phyloP scores from a whole-genome alignment of 805 yeast species.

The Candida loeiensis region DNA sequence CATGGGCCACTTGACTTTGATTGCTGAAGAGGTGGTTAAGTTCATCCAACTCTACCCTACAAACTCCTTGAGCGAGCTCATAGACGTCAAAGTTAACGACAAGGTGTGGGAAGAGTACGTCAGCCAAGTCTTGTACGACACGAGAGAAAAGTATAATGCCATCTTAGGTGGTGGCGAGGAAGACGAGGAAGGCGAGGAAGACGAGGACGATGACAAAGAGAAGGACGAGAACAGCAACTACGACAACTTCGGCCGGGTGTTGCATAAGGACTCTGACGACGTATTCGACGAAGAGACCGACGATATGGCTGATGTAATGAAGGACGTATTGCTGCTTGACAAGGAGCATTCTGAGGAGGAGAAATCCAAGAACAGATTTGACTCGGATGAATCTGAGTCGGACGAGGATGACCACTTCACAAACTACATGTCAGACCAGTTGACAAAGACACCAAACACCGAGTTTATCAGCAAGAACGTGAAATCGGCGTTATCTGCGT shows the following conservation, averaged over 20 bases:
- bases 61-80: conserved; percentile 33
- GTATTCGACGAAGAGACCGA: conserved; percentile 8
- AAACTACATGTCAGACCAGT: conserved; percentile 74
- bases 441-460: conserved; percentile 49
- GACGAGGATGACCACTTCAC: conserved; percentile 57
- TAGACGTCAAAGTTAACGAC: conserved; percentile 37
- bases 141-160: conserved; percentile 91
- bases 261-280: conserved; percentile 6
- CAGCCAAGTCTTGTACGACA: conserved; percentile 75
- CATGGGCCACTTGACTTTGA: conserved; percentile 31
- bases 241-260: conserved; percentile 14
- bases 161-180: conserved; percentile 79
- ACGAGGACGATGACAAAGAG: conserved; percentile 20
- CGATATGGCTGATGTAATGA: conserved; percentile 2
- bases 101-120: conserved; percentile 78
- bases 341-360: conserved; percentile 13
- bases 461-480: conserved; percentile 11
- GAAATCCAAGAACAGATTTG: conserved; percentile 9
- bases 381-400: conserved; percentile 35
- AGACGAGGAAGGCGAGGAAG: conserved; percentile 28
- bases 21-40: conserved; percentile 31
- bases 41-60: conserved; percentile 33
- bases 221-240: conserved; percentile 29
- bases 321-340: conserved; percentile 7
- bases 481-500: conserved; percentile 8